Evolutionary conservation across 176 grass and related monocot species (phyloP).

Genomic region (Hyparrhenia diplandra): DNA sequence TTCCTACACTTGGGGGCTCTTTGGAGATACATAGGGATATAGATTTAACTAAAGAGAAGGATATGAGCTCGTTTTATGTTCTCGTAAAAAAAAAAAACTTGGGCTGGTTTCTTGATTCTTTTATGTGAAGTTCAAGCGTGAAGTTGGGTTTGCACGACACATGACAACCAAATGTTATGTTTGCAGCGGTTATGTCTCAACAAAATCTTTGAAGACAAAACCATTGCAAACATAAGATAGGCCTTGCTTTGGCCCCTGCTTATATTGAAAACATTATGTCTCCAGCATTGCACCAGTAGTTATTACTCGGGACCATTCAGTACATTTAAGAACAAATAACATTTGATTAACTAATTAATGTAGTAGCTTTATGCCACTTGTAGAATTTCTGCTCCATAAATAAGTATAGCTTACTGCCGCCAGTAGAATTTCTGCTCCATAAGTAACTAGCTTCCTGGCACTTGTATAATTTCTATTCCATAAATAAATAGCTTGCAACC

Average conservation of each 20-base stretch:
- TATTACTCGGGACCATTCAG: background rate
- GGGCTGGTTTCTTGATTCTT: background rate
- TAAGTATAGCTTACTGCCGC: background rate
- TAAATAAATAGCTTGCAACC: no score
- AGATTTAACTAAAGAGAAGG: no score
- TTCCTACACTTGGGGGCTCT: no score
- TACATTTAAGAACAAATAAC: background rate
- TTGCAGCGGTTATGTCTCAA: no score
- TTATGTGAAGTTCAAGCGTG: background rate
- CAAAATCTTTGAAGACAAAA: no score
- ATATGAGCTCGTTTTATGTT: background rate
- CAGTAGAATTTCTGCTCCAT: no score
- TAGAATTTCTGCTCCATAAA: background rate
- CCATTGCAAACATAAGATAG: no score
- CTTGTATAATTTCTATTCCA: no score
- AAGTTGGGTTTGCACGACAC: background rate
- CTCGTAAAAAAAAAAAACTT: background rate
- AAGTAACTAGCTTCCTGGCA: no score
- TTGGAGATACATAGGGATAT: no score
- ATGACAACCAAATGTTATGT: no score
- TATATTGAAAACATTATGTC: background rate
- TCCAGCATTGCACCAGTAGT: background rate
- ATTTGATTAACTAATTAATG: background rate
- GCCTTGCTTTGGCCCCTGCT: no score
- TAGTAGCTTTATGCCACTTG: background rate